phyloP scores from a whole-genome alignment of 306 rosid genomes.

The Rubus parviflorus region DNA sequence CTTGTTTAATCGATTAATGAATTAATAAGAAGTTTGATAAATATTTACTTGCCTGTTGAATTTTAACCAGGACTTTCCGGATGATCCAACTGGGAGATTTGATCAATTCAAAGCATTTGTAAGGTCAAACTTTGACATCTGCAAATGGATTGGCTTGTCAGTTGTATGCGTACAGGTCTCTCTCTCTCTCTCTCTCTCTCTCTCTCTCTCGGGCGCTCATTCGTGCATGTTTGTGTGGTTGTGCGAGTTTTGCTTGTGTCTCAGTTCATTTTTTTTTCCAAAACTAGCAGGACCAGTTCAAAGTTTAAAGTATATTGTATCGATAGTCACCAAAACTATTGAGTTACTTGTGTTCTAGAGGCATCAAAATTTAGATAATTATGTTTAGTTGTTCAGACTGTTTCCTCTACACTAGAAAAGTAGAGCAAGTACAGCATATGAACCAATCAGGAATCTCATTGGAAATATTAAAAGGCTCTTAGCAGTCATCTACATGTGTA shows the following conservation, averaged over 20 bases:
- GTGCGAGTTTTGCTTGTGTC: not conserved
- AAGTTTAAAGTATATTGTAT: not conserved
- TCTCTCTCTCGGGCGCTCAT: slow-evolving; percentile 8
- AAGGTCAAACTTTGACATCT: slow-evolving; percentile 55
- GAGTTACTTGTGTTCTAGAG: too few relatives aligned
- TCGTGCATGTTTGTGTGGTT: not conserved
- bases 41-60: slow-evolving; percentile 9
- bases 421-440: not conserved
- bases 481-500: not conserved
- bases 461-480: not conserved
- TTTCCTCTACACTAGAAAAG: not conserved
- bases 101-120: slow-evolving; percentile 64
- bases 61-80: slow-evolving; percentile 68
- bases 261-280: not conserved
- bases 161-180: slow-evolving; percentile 65
- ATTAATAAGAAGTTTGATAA: not conserved
- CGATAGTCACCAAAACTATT: not conserved
- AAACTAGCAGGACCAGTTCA: not conserved
- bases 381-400: not conserved
- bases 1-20: slow-evolving; percentile 7
- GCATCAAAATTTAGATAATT: not conserved
- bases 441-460: not conserved
- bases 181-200: slow-evolving; percentile 17
- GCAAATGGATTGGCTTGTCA: slow-evolving; percentile 73
- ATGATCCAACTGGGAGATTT: slow-evolving; percentile 67